Base-by-base conservation (phyloP, 1,284 basidiomycete species). In the Thecaphora thlaspeos region DNA sequence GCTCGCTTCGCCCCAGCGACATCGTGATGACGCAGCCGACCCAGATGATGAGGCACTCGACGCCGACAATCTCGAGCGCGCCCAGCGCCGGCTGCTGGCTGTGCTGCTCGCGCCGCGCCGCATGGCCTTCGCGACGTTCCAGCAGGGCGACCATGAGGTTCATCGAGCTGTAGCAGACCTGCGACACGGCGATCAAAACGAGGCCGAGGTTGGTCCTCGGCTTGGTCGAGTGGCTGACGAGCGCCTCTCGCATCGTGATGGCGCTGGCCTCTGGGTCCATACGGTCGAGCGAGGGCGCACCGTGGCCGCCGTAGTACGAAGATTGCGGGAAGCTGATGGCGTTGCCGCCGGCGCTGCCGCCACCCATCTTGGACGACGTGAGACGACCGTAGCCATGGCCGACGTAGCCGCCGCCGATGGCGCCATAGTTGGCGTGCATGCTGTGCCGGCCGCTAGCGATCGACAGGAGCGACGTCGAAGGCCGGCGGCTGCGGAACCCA, bases 111-210 rank as follows among this genome's bases (percentile, higher is more conserved):
- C 32, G 32, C 4, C 32, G 32, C n/a, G 46, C 46, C 36, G n/a
- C 24, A 1, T 24, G 2, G 4, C 51, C 51, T 23, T 55, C 46
- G 44, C 62, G 59, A 4, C 59, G 56, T 40, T 69, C 66, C 53
- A 88, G 73, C 48, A 81, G 81, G 77, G 87, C 87, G 50, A 87
- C 86, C 14, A 81, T 80, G 2, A 84, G 80, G 52, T 84, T 84
- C 82, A 85, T 85, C 46, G 63, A 63, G 19, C 51, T 61, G 32
- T 68, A 68, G n/a, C 54, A 48, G n/a, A 65, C 47, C 39, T 68
- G 66, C 34, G 57, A 60, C 41, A 68, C 36, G 18, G 59, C 61
- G 38, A 68, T 58, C 4, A 68, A 45, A 22, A 68, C 36, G 21
- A 68, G 38, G 22, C 66, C 66, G 18, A 55, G 57, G 43, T 68